Base-by-base conservation (phyloP, 1,284 basidiomycete species). In the Cutaneotrichosporon mucoides region DNA sequence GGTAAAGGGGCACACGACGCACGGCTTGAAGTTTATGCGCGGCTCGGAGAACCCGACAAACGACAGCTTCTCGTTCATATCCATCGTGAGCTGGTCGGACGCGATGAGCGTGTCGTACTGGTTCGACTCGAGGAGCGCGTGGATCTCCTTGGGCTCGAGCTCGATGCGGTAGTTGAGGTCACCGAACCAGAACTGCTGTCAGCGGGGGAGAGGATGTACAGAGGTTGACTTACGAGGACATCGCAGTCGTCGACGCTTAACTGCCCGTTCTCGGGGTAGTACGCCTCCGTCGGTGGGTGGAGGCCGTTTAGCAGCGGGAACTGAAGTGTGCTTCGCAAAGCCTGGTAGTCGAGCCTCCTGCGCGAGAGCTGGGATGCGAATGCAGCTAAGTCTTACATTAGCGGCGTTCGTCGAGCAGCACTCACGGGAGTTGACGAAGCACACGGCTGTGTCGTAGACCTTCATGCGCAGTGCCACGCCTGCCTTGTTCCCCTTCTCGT, bases 391-490 rank as follows among this genome's bases (percentile, higher is more conserved):
- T 82, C 83, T 85, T 60, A 3, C 51, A 43, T 55, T 40, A 48
- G 38, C 7, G 10, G 12, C 24, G 2, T 5, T 24, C 4, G 3
- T n/a, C 12, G 75, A 34, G 11, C 33, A 10, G 7, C 78, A 82
- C 84, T 81, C 13, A 83, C 83, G 71, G 80, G 68, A 83, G 52
- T 84, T 80, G 40, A 85, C 81, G 66, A 80, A 82, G 80, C 83
- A 84, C 6, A 77, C 64, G 7, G 80, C 75, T 2, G 79, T 79
- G 41, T 77, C 73, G 54, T 62, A 60, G 0, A 75, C 60, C 62
- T 68, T 72, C 55, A 73, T 37, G 36, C 71, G 71, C 53, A 58
- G 74, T 64, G 59, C 81, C 70, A 85, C 73, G 13, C 72, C 71
- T 9, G 81, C 68, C 54, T 70, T 71, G 62, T 70, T 70, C 3